Conservation (phyloP, 2,329 filamentous ascomycete genomes). For the Calonectria hawksworthii region DNA sequence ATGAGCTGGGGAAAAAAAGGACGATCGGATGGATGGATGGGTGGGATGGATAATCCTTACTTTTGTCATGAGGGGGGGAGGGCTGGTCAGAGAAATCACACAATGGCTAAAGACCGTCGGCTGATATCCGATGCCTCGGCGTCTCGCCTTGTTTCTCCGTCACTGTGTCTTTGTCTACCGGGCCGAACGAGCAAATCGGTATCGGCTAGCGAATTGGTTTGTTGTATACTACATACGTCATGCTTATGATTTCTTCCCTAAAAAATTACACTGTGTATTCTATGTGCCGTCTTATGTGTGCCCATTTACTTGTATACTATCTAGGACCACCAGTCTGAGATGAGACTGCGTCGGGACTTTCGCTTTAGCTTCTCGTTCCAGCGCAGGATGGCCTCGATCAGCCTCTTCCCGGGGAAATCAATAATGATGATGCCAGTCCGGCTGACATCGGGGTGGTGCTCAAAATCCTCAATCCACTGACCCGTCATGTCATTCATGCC, state of each 20-base stretch:
- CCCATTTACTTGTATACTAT: slow-evolving; percentile 6
- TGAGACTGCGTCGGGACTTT: background rate
- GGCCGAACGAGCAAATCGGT: background rate
- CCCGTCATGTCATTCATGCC: slow-evolving; percentile 66
- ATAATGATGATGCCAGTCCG: slow-evolving; percentile 62
- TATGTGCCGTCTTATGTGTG: background rate
- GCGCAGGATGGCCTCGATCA: slow-evolving; percentile 58
- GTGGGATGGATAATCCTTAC: background rate
- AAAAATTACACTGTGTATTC: background rate
- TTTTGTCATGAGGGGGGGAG: background rate
- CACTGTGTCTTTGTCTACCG: background rate
- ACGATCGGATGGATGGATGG: background rate
- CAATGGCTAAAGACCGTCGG: background rate
- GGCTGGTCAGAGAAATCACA: background rate
- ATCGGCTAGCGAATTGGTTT: background rate
- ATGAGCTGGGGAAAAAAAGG: no score
- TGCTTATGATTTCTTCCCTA: background rate
- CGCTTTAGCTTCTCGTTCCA: slow-evolving; percentile 53
- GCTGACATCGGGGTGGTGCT: slow-evolving; percentile 42
- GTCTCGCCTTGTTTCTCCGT: background rate
- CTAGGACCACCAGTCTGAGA: background rate
- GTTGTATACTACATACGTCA: background rate
- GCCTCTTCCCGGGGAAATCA: slow-evolving; percentile 61
- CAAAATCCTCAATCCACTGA: slow-evolving; percentile 55
- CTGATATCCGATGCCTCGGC: background rate